Percentiles rank a stretch among this genome's conserved stretches.
Evolutionary conservation across 2,329 filamentous ascomycete species (phyloP).

Genomic region (Trichoderma breve): DNA sequence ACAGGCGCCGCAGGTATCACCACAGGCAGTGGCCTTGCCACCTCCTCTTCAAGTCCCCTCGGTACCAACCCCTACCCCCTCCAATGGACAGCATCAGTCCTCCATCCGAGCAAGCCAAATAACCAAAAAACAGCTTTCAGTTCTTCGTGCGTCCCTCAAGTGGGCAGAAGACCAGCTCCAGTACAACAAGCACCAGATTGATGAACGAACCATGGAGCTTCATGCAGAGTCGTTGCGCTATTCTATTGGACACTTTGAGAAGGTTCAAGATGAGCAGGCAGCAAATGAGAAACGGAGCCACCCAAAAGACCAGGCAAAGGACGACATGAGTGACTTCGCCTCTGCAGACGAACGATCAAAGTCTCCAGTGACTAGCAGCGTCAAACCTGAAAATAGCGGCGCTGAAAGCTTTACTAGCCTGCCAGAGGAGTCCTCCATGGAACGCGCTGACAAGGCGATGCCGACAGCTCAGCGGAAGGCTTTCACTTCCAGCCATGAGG

Average conservation of each 20-base stretch:
- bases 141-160: conserved; percentile 52
- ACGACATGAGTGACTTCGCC: conserved; percentile 24
- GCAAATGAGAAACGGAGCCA: conserved; percentile 46
- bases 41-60: neutral
- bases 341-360: conserved; percentile 21
- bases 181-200: conserved; percentile 62
- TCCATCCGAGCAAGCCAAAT: conserved; percentile 62
- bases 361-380: conserved; percentile 20
- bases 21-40: neutral
- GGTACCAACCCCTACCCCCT: neutral
- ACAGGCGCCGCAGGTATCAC: conserved; percentile 21
- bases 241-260: conserved; percentile 51
- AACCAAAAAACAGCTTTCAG: conserved; percentile 56
- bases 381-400: conserved; percentile 19
- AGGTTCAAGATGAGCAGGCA: conserved; percentile 44
- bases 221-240: conserved; percentile 43
- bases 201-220: conserved; percentile 50
- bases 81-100: conserved; percentile 47
- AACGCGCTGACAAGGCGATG: conserved; percentile 17
- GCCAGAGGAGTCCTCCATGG: conserved; percentile 21
- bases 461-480: conserved; percentile 19
- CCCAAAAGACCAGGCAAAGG: conserved; percentile 34
- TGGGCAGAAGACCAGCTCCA: conserved; percentile 57
- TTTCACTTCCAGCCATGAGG: neutral
- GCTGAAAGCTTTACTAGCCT: conserved; percentile 21